These are phyloP conservation scores for Plasmodium yoelii DNA, from an alignment of 169 alveolate genomes.

Conservation along the genomic window DNA sequence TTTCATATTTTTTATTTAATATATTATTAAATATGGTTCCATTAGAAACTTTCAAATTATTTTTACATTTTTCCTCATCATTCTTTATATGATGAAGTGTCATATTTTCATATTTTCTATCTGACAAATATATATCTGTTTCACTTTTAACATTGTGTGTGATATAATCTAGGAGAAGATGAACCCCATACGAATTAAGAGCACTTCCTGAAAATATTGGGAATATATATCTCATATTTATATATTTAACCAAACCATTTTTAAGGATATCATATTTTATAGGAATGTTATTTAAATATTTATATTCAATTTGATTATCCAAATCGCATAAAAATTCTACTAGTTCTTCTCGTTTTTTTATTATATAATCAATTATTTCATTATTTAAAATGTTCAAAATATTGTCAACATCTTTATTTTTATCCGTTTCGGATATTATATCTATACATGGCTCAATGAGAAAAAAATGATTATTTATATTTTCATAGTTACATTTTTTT, in stretches of 20 bases:
- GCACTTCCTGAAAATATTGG: constrained; percentile 75
- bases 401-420: not conserved
- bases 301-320: constrained; percentile 36
- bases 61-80: no score
- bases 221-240: constrained; percentile 21
- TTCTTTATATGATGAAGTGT: no score
- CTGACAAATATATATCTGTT: not conserved
- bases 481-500: not conserved
- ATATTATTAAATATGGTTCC: not conserved
- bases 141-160: not conserved
- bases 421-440: not conserved
- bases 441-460: constrained; percentile 8
- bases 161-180: constrained; percentile 52
- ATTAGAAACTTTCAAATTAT: no score
- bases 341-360: constrained; percentile 71
- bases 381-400: constrained; percentile 9
- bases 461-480: constrained; percentile 32
- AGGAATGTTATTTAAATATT: constrained; percentile 47
- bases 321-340: constrained; percentile 70
- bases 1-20: not conserved
- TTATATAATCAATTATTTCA: constrained; percentile 16
- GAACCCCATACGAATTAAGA: constrained; percentile 50
- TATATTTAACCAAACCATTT: constrained; percentile 11
- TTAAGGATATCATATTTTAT: constrained; percentile 27
- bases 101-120: no score